These are phyloP conservation scores for Quercus phellos DNA, from an alignment of 331 rosid species.

Conservation along the genomic window DNA sequence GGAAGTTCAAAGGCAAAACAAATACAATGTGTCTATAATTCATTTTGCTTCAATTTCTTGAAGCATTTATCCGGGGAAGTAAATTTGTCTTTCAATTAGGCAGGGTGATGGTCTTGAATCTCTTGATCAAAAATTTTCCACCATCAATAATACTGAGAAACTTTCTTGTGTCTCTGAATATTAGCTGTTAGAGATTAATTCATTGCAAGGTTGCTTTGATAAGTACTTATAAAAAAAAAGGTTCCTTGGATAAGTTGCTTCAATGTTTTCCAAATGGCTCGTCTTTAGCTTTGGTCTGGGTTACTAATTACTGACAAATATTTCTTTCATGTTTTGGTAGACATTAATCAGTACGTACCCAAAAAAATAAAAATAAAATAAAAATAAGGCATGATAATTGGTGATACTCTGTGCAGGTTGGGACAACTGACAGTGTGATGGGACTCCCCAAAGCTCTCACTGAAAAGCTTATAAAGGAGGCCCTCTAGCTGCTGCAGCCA, in stretches of 20 bases:
- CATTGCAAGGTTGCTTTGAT: no score
- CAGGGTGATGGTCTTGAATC: neutral
- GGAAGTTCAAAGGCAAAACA: neutral
- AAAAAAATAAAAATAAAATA: no score
- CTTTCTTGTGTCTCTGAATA: neutral
- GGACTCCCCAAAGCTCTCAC: slow-evolving; percentile 86
- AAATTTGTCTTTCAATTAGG: neutral
- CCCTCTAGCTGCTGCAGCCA: slow-evolving; percentile 37
- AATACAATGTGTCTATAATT: neutral
- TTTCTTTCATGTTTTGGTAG: neutral
- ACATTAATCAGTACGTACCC: neutral
- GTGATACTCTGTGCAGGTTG: slow-evolving; percentile 53
- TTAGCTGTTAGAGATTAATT: neutral
- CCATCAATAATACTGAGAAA: neutral
- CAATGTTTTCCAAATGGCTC: neutral
- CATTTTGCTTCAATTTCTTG: neutral
- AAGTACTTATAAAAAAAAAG: no score
- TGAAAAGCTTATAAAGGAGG: slow-evolving; percentile 66
- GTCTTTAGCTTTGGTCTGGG: neutral
- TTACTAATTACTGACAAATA: neutral
- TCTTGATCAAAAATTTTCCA: neutral
- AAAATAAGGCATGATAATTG: neutral
- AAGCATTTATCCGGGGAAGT: neutral
- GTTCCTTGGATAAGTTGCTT: neutral
- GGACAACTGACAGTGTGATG: slow-evolving; percentile 96